Conservation (phyloP, 805 yeast species). For the Maudiozyma turicensis region DNA sequence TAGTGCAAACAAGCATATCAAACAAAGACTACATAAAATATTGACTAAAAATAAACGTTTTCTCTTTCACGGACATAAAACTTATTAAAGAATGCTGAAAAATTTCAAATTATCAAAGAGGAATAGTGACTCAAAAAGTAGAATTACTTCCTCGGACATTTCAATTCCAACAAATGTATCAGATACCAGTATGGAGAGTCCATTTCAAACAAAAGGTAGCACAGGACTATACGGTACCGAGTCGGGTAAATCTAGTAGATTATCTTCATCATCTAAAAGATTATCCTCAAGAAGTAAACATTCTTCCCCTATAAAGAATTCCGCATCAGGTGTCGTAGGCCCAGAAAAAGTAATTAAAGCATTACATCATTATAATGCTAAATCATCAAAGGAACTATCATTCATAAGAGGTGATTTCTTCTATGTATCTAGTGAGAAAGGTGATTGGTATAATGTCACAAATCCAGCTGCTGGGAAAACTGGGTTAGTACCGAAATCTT, state of each 20-base stretch:
- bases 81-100: conserved; percentile 13
- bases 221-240: conserved; percentile 6
- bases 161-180: conserved; percentile 25
- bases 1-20: no score
- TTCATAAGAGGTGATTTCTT: conserved; percentile 82
- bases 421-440: conserved; percentile 58
- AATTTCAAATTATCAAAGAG: conserved; percentile 24
- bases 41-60: background rate
- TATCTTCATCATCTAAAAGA: background rate
- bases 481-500: conserved; percentile 82
- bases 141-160: conserved; percentile 30
- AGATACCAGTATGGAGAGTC: conserved; percentile 10
- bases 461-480: conserved; percentile 69
- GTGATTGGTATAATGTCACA: conserved; percentile 79
- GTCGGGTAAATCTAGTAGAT: background rate
- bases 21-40: no score
- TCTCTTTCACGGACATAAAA: conserved; percentile 9
- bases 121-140: conserved; percentile 21
- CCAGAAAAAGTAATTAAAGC: conserved; percentile 85
- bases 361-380: conserved; percentile 63
- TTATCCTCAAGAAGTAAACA: conserved; percentile 2
- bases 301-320: conserved; percentile 8
- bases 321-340: conserved; percentile 1
- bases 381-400: conserved; percentile 69
- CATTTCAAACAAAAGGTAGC: conserved; percentile 20